Evolutionary conservation across 352 stramenopile genomes (phyloP).

Genomic region (Globisporangium iwayamae): DNA sequence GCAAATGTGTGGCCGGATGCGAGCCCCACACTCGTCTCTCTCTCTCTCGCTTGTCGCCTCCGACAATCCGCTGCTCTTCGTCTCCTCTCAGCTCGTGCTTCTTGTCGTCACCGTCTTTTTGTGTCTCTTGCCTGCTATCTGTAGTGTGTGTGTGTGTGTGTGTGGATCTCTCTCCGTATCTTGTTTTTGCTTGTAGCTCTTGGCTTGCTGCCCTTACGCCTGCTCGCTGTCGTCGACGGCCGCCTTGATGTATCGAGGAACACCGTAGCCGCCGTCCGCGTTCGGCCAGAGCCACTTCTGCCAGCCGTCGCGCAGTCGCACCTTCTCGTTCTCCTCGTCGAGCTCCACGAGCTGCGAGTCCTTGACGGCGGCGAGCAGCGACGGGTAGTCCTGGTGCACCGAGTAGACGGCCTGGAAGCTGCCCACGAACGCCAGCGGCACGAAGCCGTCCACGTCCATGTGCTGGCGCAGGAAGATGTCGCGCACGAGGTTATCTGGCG

Average conservation of each 20-base stretch:
- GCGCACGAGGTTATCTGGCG: conserved; percentile 75
- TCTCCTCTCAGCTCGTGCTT: neutral
- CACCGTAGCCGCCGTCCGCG: conserved; percentile 75
- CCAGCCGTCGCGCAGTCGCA: conserved; percentile 83
- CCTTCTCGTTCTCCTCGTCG: conserved; percentile 89
- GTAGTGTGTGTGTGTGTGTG: neutral
- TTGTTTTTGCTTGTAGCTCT: neutral
- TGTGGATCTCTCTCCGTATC: conserved; percentile 6
- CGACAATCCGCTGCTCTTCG: too few relatives aligned
- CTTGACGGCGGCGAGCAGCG: conserved; percentile 73
- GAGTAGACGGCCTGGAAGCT: conserved; percentile 88
- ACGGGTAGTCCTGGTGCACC: conserved; percentile 82
- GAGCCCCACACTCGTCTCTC: neutral
- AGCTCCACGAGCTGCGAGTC: conserved; percentile 65
- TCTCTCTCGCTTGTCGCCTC: too few relatives aligned
- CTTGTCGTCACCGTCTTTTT: neutral
- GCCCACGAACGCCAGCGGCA: conserved; percentile 86
- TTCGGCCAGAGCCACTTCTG: conserved; percentile 90
- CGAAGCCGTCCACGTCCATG: conserved; percentile 87
- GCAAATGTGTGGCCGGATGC: neutral
- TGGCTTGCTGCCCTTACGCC: conserved; percentile 19
- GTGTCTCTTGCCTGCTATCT: neutral
- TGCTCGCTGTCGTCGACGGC: conserved; percentile 29
- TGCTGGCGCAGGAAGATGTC: conserved; percentile 84
- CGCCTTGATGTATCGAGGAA: conserved; percentile 88